phyloP scores from a whole-genome alignment of 2,329 filamentous ascomycete species.

The Talaromyces marneffei region DNA sequence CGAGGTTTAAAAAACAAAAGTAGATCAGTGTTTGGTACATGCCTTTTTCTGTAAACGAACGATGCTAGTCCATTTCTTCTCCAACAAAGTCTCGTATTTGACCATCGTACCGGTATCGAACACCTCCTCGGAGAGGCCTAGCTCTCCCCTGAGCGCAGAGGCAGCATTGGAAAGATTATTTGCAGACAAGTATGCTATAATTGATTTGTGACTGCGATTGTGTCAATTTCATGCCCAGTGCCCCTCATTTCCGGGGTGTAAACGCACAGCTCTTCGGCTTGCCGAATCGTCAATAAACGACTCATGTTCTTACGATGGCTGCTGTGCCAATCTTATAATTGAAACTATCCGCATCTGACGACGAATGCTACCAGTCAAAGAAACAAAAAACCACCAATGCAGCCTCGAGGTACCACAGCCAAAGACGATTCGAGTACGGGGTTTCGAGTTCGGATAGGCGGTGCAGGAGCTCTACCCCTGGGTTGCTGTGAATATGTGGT shows the following conservation, averaged over 20 bases:
- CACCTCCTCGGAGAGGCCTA: slow-evolving; percentile 52
- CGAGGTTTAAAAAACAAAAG: not conserved
- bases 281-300: slow-evolving; percentile 67
- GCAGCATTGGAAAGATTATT: slow-evolving; percentile 66
- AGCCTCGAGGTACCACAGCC: not conserved
- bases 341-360: not conserved
- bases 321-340: slow-evolving; percentile 5
- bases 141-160: slow-evolving; percentile 67
- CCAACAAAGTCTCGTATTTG: slow-evolving; percentile 88
- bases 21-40: slow-evolving; percentile 17
- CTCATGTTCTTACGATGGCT: slow-evolving; percentile 50
- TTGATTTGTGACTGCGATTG: slow-evolving; percentile 67
- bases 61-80: slow-evolving; percentile 98
- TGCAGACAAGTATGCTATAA: slow-evolving; percentile 79
- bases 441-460: not conserved
- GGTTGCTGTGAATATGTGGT: not conserved
- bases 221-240: not conserved
- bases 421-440: not conserved
- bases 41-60: slow-evolving; percentile 95
- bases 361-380: not conserved
- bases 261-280: slow-evolving; percentile 82
- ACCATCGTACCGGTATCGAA: slow-evolving; percentile 80
- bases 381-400: not conserved
- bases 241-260: not conserved
- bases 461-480: not conserved